Conservation (phyloP, 768 basidiomycete genomes). For the Hygrocybe punicea region DNA sequence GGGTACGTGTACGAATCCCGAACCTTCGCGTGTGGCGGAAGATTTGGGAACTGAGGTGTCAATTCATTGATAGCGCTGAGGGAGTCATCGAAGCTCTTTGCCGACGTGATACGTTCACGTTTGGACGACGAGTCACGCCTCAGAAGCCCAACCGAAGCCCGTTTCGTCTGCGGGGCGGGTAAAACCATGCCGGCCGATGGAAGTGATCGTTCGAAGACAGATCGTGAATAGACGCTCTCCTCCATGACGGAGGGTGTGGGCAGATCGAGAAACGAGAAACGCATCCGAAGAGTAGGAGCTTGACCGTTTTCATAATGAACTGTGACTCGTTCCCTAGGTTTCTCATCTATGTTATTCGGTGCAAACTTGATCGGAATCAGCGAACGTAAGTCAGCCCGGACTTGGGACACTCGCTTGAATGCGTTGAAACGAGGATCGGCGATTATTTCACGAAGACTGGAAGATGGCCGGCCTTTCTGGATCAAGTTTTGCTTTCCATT, state of each 20-base stretch:
- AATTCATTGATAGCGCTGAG: slow-evolving; percentile 49
- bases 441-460: slow-evolving; percentile 32
- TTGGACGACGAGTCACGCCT: background rate
- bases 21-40: slow-evolving; percentile 31
- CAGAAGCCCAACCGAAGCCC: background rate
- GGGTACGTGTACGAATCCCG: background rate
- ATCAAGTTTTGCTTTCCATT: slow-evolving; percentile 32
- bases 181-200: too few relatives aligned
- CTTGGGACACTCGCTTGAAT: slow-evolving; percentile 53
- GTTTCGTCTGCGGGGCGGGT: background rate
- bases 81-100: slow-evolving; percentile 40
- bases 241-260: slow-evolving; percentile 35
- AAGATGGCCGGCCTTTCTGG: background rate
- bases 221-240: slow-evolving; percentile 26
- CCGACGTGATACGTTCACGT: slow-evolving; percentile 18
- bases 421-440: slow-evolving; percentile 54
- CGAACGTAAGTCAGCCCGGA: slow-evolving; percentile 39
- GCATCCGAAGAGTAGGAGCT: slow-evolving; percentile 52
- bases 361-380: slow-evolving; percentile 3
- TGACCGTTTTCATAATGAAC: slow-evolving; percentile 42
- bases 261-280: slow-evolving; percentile 50
- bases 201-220: slow-evolving; percentile 3
- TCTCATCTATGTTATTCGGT: slow-evolving; percentile 15
- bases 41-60: slow-evolving; percentile 51
- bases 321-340: slow-evolving; percentile 46